Base-by-base conservation (phyloP, 2,329 filamentous ascomycete species). In the Cadophora luteo-olivacea region DNA sequence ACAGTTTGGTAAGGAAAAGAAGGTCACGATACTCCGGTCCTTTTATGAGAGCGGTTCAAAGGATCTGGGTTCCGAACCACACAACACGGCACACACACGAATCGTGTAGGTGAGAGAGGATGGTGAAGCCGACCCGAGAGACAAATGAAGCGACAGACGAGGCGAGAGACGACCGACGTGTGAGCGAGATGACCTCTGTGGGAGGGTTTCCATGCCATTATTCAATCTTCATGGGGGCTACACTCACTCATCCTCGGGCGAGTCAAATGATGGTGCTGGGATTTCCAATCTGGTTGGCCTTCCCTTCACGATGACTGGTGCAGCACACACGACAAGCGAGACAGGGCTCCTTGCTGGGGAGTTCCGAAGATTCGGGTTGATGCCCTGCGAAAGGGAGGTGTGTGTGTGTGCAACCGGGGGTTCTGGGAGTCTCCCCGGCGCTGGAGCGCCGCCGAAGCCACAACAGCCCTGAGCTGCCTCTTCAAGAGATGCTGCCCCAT, bases 351-450 rank as follows among this genome's bases (percentile, higher is more conserved):
- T 48, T 64, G 52, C 63, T 65, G 66, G 67, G 54, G 33, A 58
- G 65, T 66, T 68, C 72, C 72, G 70, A 66, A 68, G 63, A 29
- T 63, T 71, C 70, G 72, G 72, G 72, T 68, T 70, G 63, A 24
- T 68, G 68, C 57, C 69, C 68, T 69, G 69, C 64, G 61, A 55
- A 65, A 68, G 66, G 67, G 67, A 66, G 67, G 67, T 68, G 55
- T 55, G 29, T 29, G 29, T 29, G 29, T 29, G 51, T 65, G 38
- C 32, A 65, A 24, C 51, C 63, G 52, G 52, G 52, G 52, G 52
- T 14, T 57, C 57, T 38, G 57, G 57, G 32, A 38, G 24, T 61
- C 52, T 55, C 52, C 52, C 52, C 52, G 52, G 52, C 16, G 16
- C 9, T 19, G 52, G 25, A 29, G 52, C 25, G 52, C 29, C 29